Percentiles rank a stretch among this genome's conserved stretches.
Evolutionary conservation across 2,329 filamentous ascomycete genomes (phyloP).

Genomic region (Verruconis gallopava): DNA sequence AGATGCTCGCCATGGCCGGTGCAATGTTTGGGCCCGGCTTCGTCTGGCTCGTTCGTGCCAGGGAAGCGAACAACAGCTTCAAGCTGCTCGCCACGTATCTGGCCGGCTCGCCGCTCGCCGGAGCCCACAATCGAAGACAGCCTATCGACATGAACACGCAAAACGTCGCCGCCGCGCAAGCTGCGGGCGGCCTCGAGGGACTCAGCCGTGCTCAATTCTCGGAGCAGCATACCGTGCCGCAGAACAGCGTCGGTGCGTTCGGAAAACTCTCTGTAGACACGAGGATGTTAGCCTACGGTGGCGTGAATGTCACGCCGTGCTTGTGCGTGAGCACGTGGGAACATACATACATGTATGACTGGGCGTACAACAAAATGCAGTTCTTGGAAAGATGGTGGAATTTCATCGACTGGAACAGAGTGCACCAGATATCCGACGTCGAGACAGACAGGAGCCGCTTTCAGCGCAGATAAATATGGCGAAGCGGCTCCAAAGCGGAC

Average conservation of each 20-base stretch:
- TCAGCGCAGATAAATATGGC: too few relatives aligned
- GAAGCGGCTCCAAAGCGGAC: too few relatives aligned
- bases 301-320: constrained; percentile 58
- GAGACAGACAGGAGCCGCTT: too few relatives aligned
- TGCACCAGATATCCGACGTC: neutral
- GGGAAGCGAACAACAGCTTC: constrained; percentile 17
- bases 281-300: constrained; percentile 45
- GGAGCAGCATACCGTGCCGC: constrained; percentile 9
- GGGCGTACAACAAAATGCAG: constrained; percentile 56
- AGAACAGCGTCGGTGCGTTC: constrained; percentile 29
- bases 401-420: constrained; percentile 58
- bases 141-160: constrained; percentile 56
- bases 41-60: constrained; percentile 67
- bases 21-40: constrained; percentile 96
- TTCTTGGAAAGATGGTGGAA: constrained; percentile 82
- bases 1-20: constrained; percentile 67
- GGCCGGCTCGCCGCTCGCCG: constrained; percentile 76
- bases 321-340: constrained; percentile 95
- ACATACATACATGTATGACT: constrained; percentile 82
- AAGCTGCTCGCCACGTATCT: constrained; percentile 80
- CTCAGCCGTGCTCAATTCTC: neutral
- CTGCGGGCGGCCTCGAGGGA: constrained; percentile 16
- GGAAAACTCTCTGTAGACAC: constrained; percentile 20
- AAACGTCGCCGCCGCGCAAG: constrained; percentile 13
- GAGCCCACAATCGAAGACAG: constrained; percentile 67